These are phyloP conservation scores for Lichtheimia hyalospora DNA, from an alignment of 371 early-diverging fungal species.

Conservation along the genomic window DNA sequence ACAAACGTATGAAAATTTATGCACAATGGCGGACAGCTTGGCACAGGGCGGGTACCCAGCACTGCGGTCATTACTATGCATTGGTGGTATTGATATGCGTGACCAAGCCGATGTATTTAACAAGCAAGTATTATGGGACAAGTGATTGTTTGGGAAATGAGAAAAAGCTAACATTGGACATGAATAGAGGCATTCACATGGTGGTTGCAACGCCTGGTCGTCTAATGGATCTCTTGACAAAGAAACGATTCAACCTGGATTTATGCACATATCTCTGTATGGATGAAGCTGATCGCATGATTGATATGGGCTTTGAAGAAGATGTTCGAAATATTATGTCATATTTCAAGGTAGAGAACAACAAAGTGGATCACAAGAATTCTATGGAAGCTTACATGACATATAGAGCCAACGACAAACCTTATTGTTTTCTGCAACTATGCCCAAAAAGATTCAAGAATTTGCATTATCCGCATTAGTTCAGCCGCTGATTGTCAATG, in stretches of 20 bases:
- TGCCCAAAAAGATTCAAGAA: constrained; percentile 97
- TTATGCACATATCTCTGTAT: constrained; percentile 87
- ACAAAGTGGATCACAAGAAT: background rate
- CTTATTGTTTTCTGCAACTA: constrained; percentile 92
- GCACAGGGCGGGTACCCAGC: constrained; percentile 69
- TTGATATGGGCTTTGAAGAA: constrained; percentile 97
- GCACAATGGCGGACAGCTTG: constrained; percentile 64
- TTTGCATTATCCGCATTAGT: constrained; percentile 91
- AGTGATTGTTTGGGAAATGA: background rate
- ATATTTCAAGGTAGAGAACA: constrained; percentile 71
- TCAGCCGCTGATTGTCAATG: constrained; percentile 93
- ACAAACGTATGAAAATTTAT: constrained; percentile 80
- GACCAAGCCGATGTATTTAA: constrained; percentile 77
- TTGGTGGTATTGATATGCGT: constrained; percentile 93
- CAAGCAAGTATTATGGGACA: constrained; percentile 26
- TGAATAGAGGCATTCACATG: constrained; percentile 64
- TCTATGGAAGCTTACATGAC: background rate
- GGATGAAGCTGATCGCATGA: constrained; percentile 99
- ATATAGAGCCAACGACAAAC: constrained; percentile 77
- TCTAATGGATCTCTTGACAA: constrained; percentile 83
- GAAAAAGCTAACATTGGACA: background rate
- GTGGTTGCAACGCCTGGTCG: constrained; percentile 97
- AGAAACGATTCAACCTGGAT: constrained; percentile 79
- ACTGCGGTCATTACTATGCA: constrained; percentile 81
- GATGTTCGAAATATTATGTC: constrained; percentile 94